Percentiles rank a stretch among this genome's conserved stretches.
Evolutionary conservation across 2,329 filamentous ascomycete species (phyloP).

Genomic region (Colletotrichum echinochloae): DNA sequence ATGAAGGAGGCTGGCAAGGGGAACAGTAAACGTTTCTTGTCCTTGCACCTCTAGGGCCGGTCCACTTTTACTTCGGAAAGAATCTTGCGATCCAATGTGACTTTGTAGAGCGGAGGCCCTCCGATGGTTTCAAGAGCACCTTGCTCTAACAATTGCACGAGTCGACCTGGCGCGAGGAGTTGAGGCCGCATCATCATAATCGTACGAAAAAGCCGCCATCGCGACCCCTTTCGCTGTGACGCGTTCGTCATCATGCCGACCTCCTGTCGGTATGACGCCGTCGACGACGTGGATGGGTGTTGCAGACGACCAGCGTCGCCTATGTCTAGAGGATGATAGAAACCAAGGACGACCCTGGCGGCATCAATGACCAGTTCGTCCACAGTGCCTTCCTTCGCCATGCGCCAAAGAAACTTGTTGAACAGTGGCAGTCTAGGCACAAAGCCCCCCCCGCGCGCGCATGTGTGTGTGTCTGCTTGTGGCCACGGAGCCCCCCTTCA

Average conservation of each 20-base stretch:
- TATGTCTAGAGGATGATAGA: constrained; percentile 26
- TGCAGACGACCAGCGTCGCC: constrained; percentile 14
- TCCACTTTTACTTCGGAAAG: constrained; percentile 37
- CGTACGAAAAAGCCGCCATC: constrained; percentile 25
- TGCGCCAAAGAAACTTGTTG: background rate
- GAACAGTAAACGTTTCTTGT: constrained; percentile 30
- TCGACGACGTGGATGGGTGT: background rate
- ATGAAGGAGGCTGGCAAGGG: background rate
- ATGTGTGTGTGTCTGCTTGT: background rate
- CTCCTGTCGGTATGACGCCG: background rate
- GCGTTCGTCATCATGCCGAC: constrained; percentile 20
- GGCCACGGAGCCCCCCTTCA: constrained; percentile 1
- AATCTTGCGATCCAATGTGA: constrained; percentile 39
- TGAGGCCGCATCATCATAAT: constrained; percentile 25
- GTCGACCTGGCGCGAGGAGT: constrained; percentile 23
- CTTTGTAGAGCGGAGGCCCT: constrained; percentile 28
- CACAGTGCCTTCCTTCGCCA: constrained; percentile 8
- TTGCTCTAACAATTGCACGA: constrained; percentile 36
- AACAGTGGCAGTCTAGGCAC: background rate
- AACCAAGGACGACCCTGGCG: constrained; percentile 22
- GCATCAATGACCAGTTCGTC: constrained; percentile 3
- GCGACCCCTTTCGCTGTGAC: constrained; percentile 1
- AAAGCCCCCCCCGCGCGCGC: background rate
- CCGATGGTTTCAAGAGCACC: constrained; percentile 33
- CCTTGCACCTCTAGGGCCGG: constrained; percentile 20